Evolutionary conservation across 1,284 basidiomycete species (phyloP).

Genomic region (Naganishia cerealis): DNA sequence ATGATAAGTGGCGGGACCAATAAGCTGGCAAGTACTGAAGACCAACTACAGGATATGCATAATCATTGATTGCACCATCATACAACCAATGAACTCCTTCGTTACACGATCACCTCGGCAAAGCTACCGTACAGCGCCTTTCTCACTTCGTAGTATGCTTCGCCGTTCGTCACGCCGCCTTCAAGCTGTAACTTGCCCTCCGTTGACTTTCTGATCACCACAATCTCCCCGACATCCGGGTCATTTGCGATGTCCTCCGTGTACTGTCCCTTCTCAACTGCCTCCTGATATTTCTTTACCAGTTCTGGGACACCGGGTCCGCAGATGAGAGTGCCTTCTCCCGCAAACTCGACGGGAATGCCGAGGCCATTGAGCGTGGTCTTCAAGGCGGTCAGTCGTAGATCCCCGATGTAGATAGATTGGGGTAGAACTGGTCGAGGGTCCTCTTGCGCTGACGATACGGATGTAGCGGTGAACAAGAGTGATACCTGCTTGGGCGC

Average conservation of each 20-base stretch:
- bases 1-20: too few species aligned
- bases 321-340: conserved; percentile 92
- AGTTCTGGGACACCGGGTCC: conserved; percentile 59
- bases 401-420: conserved; percentile 92
- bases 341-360: conserved; percentile 85
- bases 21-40: too few species aligned
- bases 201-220: conserved; percentile 81
- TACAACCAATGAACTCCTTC: background rate
- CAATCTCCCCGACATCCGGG: conserved; percentile 64
- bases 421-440: conserved; percentile 70
- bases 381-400: conserved; percentile 84
- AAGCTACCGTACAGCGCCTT: conserved; percentile 84
- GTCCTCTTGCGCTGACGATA: conserved; percentile 6
- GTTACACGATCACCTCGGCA: conserved; percentile 67
- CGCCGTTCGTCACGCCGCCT: conserved; percentile 69
- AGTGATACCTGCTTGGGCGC: conserved; percentile 39
- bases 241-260: conserved; percentile 59
- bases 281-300: conserved; percentile 57
- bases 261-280: conserved; percentile 47
- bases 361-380: conserved; percentile 68
- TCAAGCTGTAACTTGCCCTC: conserved; percentile 82
- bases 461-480: conserved; percentile 4
- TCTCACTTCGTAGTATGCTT: conserved; percentile 81
- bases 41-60: background rate
- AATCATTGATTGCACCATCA: background rate